Base-by-base conservation (phyloP, 2,329 filamentous ascomycete species). In the Endocalyx cinctus region DNA sequence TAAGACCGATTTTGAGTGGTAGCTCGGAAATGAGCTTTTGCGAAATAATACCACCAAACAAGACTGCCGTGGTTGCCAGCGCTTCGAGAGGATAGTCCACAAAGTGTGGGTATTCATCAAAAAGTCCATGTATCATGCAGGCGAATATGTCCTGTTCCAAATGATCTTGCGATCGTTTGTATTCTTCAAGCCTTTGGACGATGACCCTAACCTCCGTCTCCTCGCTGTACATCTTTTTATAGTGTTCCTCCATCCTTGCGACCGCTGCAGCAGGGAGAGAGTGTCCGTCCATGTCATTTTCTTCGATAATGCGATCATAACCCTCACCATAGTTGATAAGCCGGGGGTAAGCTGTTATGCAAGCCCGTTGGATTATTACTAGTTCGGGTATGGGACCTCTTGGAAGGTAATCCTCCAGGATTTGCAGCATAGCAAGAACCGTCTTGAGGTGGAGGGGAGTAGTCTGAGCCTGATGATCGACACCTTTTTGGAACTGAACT, bases 91-190 rank as follows among this genome's bases (percentile, higher is more conserved):
- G 94, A 58, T 98, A 98, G 52, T 94, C 89, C 25, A 84, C 79
- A 57, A 96, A 98, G 54, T 95, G 94, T 35, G 83, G 83, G 58
- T 96, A 98, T 64, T 98, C 92, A 50, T 98, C 92, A 50, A 98
- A 96, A 4, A 98, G 69, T 1, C 92, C 92, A 52, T 96, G 89
- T 22, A 98, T 94, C 88, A 98, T 98, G 64, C 90, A 96, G 11
- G 90, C 86, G 57, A 98, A 98, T 6, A 96, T 76, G 55, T 98
- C 92, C 57, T 97, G 92, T 40, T 96, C 87, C 12, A 82, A 67
- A 2, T 87, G 74, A 39, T 92, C 84, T 29, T 79, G 78, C 1
- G 94, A 97, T 35, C 80, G 80, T 58, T 98, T 97, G 65, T 95
- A 94, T 35, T 77, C 75, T 43, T 87, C 82, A 51, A 98, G 76